These are phyloP conservation scores for Retiboletus fuscus DNA, from an alignment of 1,284 basidiomycete species.

Conservation along the genomic window DNA sequence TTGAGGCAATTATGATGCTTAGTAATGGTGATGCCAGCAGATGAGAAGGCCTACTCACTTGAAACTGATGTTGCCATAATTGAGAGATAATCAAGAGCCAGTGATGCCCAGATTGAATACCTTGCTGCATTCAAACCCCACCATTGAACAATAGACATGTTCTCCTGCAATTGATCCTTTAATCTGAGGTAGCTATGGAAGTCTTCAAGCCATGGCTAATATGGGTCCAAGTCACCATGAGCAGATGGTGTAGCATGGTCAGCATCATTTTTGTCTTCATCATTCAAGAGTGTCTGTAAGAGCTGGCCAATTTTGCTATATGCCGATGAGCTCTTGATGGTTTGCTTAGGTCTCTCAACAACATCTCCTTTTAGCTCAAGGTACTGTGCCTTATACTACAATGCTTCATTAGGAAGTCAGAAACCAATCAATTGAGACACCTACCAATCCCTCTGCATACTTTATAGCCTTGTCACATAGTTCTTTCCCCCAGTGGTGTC, in stretches of 20 bases:
- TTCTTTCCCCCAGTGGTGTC: neutral
- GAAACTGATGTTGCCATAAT: slow-evolving; percentile 11
- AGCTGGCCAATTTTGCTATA: neutral
- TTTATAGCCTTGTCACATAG: neutral
- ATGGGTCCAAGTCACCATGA: too few species aligned
- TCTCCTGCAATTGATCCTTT: too few species aligned
- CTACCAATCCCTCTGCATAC: neutral
- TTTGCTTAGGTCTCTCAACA: neutral
- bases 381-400: slow-evolving; percentile 3
- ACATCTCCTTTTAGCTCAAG: slow-evolving; percentile 1
- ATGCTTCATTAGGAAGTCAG: neutral
- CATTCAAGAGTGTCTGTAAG: neutral
- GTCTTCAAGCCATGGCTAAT: neutral
- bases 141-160: neutral
- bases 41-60: too few species aligned
- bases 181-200: neutral
- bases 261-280: neutral
- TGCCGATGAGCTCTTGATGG: neutral
- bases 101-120: slow-evolving; percentile 12
- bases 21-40: too few species aligned
- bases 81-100: slow-evolving; percentile 3
- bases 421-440: neutral
- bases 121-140: slow-evolving; percentile 5
- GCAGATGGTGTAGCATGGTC: too few species aligned
- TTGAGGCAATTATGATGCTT: too few species aligned